These are phyloP conservation scores for Penicillium silybi DNA, from an alignment of 495 filamentous ascomycete species.

Conservation along the genomic window DNA sequence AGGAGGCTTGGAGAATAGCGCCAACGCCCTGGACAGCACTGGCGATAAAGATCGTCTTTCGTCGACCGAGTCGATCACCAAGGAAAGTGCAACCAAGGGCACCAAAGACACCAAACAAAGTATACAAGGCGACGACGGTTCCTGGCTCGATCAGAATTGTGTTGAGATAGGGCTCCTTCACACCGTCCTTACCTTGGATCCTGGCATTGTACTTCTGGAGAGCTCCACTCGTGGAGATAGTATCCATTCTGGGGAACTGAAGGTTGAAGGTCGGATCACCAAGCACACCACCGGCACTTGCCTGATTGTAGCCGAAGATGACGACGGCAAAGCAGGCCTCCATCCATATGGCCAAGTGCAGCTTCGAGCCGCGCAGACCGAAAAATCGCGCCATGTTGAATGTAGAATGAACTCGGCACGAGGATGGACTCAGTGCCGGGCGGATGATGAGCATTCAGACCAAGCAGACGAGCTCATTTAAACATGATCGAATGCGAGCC, in stretches of 20 bases:
- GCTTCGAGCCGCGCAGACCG: slow-evolving; percentile 8
- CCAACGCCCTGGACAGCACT: slow-evolving; percentile 47
- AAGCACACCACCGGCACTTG: slow-evolving; percentile 25
- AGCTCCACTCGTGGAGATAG: slow-evolving; percentile 26
- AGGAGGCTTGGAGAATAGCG: slow-evolving; percentile 45
- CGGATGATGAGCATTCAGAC: neutral
- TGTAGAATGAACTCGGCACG: neutral
- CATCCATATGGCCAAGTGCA: slow-evolving; percentile 4
- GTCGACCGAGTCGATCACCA: slow-evolving; percentile 48
- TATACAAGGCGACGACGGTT: slow-evolving; percentile 16
- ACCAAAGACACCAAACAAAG: slow-evolving; percentile 12
- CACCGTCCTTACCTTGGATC: slow-evolving; percentile 20
- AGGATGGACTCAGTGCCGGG: neutral
- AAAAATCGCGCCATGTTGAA: slow-evolving; percentile 1
- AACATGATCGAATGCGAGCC: too few species aligned
- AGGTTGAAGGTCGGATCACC: slow-evolving; percentile 19
- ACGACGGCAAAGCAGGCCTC: slow-evolving; percentile 18
- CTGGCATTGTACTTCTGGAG: slow-evolving; percentile 16
- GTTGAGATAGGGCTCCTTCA: neutral
- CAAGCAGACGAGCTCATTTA: neutral
- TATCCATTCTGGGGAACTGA: slow-evolving; percentile 43
- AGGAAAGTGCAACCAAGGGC: slow-evolving; percentile 28
- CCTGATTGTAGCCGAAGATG: slow-evolving; percentile 40
- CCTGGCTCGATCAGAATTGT: slow-evolving; percentile 1
- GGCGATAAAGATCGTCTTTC: slow-evolving; percentile 44